phyloP scores from a whole-genome alignment of 345 rosid genomes.

The Lepidium didymum region DNA sequence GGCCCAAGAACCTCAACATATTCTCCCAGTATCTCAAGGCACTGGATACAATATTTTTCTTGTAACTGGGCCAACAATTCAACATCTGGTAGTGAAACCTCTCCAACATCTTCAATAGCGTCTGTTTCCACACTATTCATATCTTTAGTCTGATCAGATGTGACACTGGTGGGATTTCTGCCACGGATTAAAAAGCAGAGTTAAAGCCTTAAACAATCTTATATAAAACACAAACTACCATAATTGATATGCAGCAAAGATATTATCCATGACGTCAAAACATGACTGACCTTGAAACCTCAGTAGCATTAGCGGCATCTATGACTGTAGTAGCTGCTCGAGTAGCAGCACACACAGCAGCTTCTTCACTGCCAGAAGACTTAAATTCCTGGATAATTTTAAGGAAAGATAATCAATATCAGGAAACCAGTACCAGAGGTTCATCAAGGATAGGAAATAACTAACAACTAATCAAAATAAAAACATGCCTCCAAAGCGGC shows the following conservation, averaged over 20 bases:
- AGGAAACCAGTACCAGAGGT: background rate
- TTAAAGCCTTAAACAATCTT: slow-evolving; percentile 10
- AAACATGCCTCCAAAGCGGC: slow-evolving; percentile 74
- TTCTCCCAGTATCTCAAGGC: slow-evolving; percentile 88
- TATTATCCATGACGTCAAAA: background rate
- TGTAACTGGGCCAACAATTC: slow-evolving; percentile 73
- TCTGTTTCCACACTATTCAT: slow-evolving; percentile 34
- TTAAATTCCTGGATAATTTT: slow-evolving; percentile 49
- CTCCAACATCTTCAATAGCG: slow-evolving; percentile 43
- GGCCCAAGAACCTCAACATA: slow-evolving; percentile 98
- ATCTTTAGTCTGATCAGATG: slow-evolving; percentile 31
- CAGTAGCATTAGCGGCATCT: slow-evolving; percentile 78
- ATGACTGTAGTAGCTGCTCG: slow-evolving; percentile 85
- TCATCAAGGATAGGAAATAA: slow-evolving; percentile 6
- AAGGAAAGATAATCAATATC: background rate
- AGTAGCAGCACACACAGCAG: slow-evolving; percentile 86
- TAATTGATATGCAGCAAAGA: background rate
- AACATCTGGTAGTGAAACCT: slow-evolving; percentile 58
- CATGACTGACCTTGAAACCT: slow-evolving; percentile 67
- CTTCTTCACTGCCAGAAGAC: slow-evolving; percentile 65
- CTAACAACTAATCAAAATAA: background rate
- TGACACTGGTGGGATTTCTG: slow-evolving; percentile 41
- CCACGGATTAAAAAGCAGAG: slow-evolving; percentile 22
- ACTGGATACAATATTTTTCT: slow-evolving; percentile 90
- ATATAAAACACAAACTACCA: slow-evolving; percentile 14